Evolutionary conservation across 805 yeast species (phyloP).

Genomic region (Torulaspora indica): DNA sequence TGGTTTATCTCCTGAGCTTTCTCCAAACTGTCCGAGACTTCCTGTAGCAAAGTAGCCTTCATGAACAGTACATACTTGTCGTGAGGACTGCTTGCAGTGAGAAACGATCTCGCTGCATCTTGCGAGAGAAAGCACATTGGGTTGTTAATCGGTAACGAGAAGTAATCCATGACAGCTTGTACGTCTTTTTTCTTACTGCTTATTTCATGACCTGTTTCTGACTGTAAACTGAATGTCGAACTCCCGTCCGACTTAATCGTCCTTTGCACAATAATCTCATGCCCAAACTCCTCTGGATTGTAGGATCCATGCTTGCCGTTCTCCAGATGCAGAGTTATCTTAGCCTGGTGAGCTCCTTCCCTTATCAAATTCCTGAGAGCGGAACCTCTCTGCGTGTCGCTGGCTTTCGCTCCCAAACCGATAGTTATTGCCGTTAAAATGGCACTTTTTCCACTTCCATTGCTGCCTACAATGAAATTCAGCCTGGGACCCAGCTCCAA

Average conservation of each 20-base stretch:
- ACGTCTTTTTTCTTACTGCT: constrained; percentile 61
- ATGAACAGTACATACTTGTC: constrained; percentile 72
- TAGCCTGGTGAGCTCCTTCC: constrained; percentile 68
- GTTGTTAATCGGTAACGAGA: constrained; percentile 76
- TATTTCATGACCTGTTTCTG: constrained; percentile 47
- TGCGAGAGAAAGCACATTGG: constrained; percentile 92
- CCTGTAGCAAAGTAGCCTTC: constrained; percentile 72
- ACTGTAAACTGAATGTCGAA: constrained; percentile 50
- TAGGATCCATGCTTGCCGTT: constrained; percentile 66
- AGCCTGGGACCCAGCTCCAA: constrained; percentile 71
- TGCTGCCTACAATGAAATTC: constrained; percentile 83
- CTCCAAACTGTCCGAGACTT: constrained; percentile 52
- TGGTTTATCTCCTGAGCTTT: constrained; percentile 37
- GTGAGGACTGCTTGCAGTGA: constrained; percentile 68
- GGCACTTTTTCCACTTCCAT: constrained; percentile 91
- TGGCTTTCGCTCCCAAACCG: constrained; percentile 84
- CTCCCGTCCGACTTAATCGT: constrained; percentile 50
- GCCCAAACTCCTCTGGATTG: constrained; percentile 62
- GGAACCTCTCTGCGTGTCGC: constrained; percentile 79
- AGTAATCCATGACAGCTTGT: constrained; percentile 62
- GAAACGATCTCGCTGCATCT: constrained; percentile 86
- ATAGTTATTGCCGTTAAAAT: constrained; percentile 81
- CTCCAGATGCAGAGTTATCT: constrained; percentile 57
- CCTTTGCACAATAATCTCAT: constrained; percentile 64
- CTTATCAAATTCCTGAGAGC: constrained; percentile 65